Conservation (phyloP, 257 asterid species). For the Solanum boliviense region DNA sequence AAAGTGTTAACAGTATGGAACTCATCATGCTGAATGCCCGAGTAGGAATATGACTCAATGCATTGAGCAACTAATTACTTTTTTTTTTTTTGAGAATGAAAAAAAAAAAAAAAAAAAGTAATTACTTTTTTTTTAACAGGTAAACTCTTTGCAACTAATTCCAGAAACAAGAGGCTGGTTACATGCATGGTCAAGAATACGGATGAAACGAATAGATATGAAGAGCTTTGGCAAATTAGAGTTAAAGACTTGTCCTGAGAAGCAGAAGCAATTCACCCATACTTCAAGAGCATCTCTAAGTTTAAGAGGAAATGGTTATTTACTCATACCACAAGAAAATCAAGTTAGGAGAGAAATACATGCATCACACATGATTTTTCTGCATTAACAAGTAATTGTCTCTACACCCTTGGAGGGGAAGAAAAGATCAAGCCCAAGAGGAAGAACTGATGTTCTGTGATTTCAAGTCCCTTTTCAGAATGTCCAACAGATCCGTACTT, state of each 20-base stretch:
- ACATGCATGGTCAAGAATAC: background rate
- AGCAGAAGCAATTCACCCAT: background rate
- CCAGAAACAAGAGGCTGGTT: background rate
- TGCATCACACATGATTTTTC: background rate
- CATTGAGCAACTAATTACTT: background rate
- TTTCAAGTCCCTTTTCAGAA: background rate
- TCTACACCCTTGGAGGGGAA: background rate
- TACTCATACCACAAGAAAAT: background rate
- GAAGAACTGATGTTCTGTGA: background rate
- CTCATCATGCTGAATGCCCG: background rate
- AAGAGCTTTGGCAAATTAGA: background rate
- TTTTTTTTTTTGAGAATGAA: background rate
- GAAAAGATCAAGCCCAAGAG: background rate
- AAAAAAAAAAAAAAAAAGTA: no score
- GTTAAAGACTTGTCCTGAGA: background rate
- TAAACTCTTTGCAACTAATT: background rate
- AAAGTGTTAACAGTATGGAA: background rate
- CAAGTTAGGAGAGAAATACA: background rate
- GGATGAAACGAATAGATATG: background rate
- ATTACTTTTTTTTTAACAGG: background rate
- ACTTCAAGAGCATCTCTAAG: background rate
- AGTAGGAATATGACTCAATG: background rate
- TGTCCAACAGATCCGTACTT: background rate
- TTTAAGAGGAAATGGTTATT: background rate
- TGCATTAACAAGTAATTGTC: background rate